Conservation (phyloP, 208 protist genomes). For the Herpetomonas samuelpessoai region DNA sequence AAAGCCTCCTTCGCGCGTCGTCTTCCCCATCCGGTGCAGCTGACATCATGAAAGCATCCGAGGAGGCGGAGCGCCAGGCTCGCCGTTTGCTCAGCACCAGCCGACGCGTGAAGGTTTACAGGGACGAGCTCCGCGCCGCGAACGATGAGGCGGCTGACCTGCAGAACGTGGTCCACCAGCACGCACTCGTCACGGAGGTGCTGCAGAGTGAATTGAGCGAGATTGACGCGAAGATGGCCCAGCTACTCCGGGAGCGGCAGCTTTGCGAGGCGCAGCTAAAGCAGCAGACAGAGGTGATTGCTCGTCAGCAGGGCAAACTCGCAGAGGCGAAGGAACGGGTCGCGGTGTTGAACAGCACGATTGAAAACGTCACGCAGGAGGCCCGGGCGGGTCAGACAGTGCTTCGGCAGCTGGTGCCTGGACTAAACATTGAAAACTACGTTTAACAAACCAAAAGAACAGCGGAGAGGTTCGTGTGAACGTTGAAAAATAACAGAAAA, state of each 20-base stretch:
- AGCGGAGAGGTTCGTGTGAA: no score
- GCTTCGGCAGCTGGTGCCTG: constrained; percentile 71
- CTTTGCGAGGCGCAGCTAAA: constrained; percentile 66
- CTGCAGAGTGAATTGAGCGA: constrained; percentile 50
- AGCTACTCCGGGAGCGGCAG: constrained; percentile 52
- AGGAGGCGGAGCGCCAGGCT: constrained; percentile 70
- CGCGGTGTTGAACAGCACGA: constrained; percentile 42
- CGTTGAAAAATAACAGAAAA: no score
- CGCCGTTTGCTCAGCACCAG: constrained; percentile 75
- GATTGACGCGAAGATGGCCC: constrained; percentile 57
- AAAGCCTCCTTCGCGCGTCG: constrained; percentile 4
- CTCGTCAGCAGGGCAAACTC: constrained; percentile 44
- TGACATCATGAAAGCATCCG: constrained; percentile 2
- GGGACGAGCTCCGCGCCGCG: constrained; percentile 70
- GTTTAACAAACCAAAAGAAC: no score
- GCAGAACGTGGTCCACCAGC: constrained; percentile 37
- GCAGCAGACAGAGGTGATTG: constrained; percentile 25
- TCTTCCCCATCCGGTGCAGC: not conserved
- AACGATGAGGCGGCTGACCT: constrained; percentile 63
- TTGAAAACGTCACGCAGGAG: constrained; percentile 66
- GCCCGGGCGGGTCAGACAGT: constrained; percentile 47
- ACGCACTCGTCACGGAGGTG: constrained; percentile 36
- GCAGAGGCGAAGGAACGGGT: constrained; percentile 58
- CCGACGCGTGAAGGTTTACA: constrained; percentile 74
- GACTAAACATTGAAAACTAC: constrained; percentile 82